Conservation (phyloP, 441 rosid species). For the Erodium trifolium region DNA sequence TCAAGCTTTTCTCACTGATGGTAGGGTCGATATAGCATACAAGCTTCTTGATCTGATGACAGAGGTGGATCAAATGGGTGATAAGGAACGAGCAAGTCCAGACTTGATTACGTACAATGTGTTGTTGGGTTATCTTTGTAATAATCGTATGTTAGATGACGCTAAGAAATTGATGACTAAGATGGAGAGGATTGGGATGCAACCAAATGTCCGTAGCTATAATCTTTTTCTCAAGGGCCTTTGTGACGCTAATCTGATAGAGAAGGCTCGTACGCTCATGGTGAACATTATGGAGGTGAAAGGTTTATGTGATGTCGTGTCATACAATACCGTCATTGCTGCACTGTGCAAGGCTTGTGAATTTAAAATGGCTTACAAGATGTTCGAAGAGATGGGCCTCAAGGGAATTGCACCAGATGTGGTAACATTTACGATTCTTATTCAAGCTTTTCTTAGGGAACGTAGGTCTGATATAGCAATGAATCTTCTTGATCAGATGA, state of each 20-base stretch:
- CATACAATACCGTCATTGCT: constrained; percentile 67
- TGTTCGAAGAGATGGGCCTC: constrained; percentile 61
- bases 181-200: constrained; percentile 67
- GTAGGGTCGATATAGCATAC: neutral
- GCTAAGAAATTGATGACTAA: constrained; percentile 51
- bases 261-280: constrained; percentile 51
- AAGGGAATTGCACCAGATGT: constrained; percentile 60
- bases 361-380: constrained; percentile 44
- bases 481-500: constrained; percentile 64
- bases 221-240: constrained; percentile 69
- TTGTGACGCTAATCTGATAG: constrained; percentile 48
- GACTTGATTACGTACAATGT: constrained; percentile 81
- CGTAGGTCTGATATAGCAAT: constrained; percentile 51
- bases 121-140: constrained; percentile 62
- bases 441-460: constrained; percentile 56
- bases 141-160: constrained; percentile 51
- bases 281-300: constrained; percentile 54
- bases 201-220: constrained; percentile 71
- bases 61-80: constrained; percentile 34
- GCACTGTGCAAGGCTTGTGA: constrained; percentile 45
- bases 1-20: constrained; percentile 52
- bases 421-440: constrained; percentile 66
- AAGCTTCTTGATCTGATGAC: constrained; percentile 1
- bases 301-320: constrained; percentile 65
- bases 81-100: constrained; percentile 58